Conservation (phyloP, 2,329 filamentous ascomycete species). For the Cercospora zeina region DNA sequence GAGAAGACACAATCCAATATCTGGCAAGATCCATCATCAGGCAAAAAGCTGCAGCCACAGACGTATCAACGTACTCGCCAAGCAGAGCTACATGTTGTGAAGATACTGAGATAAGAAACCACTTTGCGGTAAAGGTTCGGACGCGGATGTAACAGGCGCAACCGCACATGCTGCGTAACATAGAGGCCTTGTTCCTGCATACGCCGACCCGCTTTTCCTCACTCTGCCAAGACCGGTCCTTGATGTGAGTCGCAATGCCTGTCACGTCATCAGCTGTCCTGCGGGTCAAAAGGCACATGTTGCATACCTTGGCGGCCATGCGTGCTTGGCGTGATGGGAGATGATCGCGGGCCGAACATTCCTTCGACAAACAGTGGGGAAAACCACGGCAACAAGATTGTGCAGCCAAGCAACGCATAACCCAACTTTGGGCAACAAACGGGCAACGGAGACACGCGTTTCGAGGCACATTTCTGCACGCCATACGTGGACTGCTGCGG, state of each 20-base stretch:
- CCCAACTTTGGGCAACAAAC: background rate
- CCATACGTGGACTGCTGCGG: background rate
- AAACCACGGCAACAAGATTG: constrained; percentile 1
- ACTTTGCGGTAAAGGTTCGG: constrained; percentile 20
- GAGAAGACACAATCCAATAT: background rate
- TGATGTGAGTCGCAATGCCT: background rate
- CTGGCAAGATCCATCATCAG: too few species aligned
- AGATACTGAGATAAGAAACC: constrained; percentile 14
- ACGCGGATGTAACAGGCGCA: constrained; percentile 7
- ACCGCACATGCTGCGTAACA: constrained; percentile 13
- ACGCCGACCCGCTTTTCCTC: background rate
- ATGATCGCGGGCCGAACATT: constrained; percentile 3
- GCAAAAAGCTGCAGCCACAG: background rate
- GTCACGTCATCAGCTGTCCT: background rate
- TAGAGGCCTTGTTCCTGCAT: constrained; percentile 19
- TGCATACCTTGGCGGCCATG: constrained; percentile 3
- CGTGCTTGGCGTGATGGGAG: background rate
- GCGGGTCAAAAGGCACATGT: constrained; percentile 1
- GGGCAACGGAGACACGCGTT: background rate
- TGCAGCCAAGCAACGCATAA: constrained; percentile 1
- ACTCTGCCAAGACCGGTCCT: background rate
- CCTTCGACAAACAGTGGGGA: background rate
- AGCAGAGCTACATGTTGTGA: constrained; percentile 15
- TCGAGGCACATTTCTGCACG: background rate
- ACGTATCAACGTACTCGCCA: constrained; percentile 4